A percentile compares a stretch with the other conserved stretches of the same genome.
Conservation (phyloP, 352 stramenopile genomes). For the Phytopythium vexans region DNA sequence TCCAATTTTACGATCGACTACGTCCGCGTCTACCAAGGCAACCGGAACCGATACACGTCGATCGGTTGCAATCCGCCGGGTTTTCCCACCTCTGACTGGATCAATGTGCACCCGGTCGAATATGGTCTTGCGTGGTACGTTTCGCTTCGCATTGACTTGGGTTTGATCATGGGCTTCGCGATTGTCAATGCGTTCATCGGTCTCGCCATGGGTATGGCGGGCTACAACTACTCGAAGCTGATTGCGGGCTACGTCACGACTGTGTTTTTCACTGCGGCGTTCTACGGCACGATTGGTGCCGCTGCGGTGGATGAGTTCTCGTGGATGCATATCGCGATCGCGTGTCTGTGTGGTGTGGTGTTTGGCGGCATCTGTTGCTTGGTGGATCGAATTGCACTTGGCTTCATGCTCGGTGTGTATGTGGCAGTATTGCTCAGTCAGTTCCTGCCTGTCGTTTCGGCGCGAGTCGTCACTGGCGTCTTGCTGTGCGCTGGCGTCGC, state of each 20-base stretch:
- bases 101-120: constrained; percentile 84
- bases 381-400: constrained; percentile 51
- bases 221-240: constrained; percentile 46
- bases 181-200: constrained; percentile 53
- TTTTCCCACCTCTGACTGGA: constrained; percentile 91
- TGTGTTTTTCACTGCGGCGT: constrained; percentile 56
- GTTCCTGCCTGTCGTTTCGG: constrained; percentile 62
- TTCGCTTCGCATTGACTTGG: constrained; percentile 48
- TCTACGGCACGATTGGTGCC: constrained; percentile 68
- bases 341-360: constrained; percentile 65
- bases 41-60: constrained; percentile 88
- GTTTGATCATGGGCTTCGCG: constrained; percentile 47
- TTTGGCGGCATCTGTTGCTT: constrained; percentile 69
- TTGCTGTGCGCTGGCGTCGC: constrained; percentile 40
- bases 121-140: constrained; percentile 86
- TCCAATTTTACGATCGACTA: constrained; percentile 95
- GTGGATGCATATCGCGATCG: constrained; percentile 72
- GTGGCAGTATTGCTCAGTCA: constrained; percentile 52
- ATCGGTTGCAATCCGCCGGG: constrained; percentile 90
- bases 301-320: constrained; percentile 36
- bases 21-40: constrained; percentile 93
- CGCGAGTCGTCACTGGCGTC: constrained; percentile 49
- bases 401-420: constrained; percentile 67
- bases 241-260: constrained; percentile 52
- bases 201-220: constrained; percentile 57